Evolutionary conservation across 495 filamentous ascomycete genomes (phyloP).

Genomic region (Friedmanniomyces simplex): DNA sequence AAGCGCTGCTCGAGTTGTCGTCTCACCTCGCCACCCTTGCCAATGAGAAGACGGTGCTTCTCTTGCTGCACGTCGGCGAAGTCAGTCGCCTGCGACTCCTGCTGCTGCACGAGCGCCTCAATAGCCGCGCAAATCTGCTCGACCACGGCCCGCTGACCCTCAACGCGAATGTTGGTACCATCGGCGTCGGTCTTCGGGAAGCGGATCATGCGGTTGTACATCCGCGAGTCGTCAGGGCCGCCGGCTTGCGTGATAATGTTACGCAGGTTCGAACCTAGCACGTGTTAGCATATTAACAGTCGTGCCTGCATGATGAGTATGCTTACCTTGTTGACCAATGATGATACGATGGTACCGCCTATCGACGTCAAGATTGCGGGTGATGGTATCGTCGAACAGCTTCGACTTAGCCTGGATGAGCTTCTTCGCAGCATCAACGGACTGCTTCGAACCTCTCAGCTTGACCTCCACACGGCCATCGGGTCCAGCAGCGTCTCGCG

Average conservation of each 20-base stretch:
- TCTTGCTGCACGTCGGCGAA: slow-evolving; percentile 70
- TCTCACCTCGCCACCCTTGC: slow-evolving; percentile 77
- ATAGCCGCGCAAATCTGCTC: slow-evolving; percentile 82
- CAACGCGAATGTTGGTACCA: slow-evolving; percentile 73
- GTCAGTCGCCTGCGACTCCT: slow-evolving; percentile 64
- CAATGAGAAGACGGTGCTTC: slow-evolving; percentile 85
- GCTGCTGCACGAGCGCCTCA: slow-evolving; percentile 63
- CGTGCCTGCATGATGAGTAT: slow-evolving; percentile 8
- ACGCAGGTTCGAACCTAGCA: slow-evolving; percentile 68
- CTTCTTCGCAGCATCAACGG: slow-evolving; percentile 83
- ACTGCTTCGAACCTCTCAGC: slow-evolving; percentile 79
- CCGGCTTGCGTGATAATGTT: slow-evolving; percentile 80
- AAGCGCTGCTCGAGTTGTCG: slow-evolving; percentile 82
- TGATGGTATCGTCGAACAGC: slow-evolving; percentile 76
- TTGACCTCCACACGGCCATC: slow-evolving; percentile 66
- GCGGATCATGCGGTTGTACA: slow-evolving; percentile 73
- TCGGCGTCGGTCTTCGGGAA: slow-evolving; percentile 76
- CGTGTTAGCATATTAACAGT: slow-evolving; percentile 28
- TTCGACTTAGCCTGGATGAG: slow-evolving; percentile 71
- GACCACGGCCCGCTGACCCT: slow-evolving; percentile 71
- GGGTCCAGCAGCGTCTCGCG: slow-evolving; percentile 49
- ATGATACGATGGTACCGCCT: slow-evolving; percentile 83
- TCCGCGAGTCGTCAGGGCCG: slow-evolving; percentile 71
- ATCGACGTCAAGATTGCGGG: slow-evolving; percentile 74
- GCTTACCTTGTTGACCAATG: slow-evolving; percentile 80